These are phyloP conservation scores for Camelina hispida DNA, from an alignment of 345 rosid genomes.

Conservation along the genomic window DNA sequence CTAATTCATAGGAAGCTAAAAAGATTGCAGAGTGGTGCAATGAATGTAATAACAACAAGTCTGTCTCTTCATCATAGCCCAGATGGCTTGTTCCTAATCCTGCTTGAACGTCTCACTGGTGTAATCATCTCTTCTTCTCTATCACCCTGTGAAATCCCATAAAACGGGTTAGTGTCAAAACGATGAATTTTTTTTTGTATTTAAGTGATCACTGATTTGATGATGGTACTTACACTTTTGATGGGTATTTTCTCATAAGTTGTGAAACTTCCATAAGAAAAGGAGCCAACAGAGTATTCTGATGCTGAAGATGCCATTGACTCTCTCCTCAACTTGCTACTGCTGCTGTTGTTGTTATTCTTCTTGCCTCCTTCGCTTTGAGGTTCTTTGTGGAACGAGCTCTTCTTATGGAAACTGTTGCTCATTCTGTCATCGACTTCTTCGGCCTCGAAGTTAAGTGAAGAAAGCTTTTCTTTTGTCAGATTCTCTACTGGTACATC, in stretches of 20 bases:
- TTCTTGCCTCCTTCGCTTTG: conserved; percentile 40
- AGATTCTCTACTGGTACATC: conserved; percentile 5
- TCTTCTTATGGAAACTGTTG: conserved; percentile 55
- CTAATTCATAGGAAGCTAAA: conserved; percentile 8
- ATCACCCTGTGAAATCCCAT: conserved; percentile 50
- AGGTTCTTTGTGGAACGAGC: conserved; percentile 49
- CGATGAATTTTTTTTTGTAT: background rate
- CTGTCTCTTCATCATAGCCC: conserved; percentile 44
- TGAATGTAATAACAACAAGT: background rate
- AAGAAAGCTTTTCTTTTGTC: conserved; percentile 40
- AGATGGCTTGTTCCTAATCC: conserved; percentile 61
- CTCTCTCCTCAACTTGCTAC: conserved; percentile 51
- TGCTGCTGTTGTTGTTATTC: conserved; percentile 34
- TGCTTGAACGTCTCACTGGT: conserved; percentile 88
- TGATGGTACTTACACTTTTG: conserved; percentile 58
- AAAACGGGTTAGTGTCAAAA: conserved; percentile 19
- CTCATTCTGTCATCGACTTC: conserved; percentile 48
- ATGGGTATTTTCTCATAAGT: conserved; percentile 67
- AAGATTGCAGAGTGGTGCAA: conserved; percentile 45
- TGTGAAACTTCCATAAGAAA: conserved; percentile 83
- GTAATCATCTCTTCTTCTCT: conserved; percentile 61
- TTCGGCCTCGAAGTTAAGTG: conserved; percentile 40
- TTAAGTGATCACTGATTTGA: background rate
- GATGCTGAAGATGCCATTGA: conserved; percentile 77
- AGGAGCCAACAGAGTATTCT: conserved; percentile 56